Evolutionary conservation across 768 basidiomycete species (phyloP).

Genomic region (Tephrocybe rancida): DNA sequence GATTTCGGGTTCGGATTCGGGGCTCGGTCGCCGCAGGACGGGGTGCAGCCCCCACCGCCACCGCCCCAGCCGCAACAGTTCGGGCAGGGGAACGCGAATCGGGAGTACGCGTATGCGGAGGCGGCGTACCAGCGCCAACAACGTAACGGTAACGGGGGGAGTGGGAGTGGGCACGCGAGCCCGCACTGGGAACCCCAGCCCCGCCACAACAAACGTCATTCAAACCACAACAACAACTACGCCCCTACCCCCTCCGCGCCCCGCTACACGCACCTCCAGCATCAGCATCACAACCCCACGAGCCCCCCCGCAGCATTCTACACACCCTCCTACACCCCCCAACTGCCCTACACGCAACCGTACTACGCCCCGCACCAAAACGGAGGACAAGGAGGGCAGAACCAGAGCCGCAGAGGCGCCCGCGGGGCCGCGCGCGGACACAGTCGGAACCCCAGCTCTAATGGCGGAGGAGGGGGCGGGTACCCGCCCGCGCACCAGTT

Average conservation of each 20-base stretch:
- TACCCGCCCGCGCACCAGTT: conserved; percentile 30
- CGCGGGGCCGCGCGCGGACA: conserved; percentile 27
- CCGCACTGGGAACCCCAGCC: conserved; percentile 21
- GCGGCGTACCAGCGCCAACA: too few relatives aligned
- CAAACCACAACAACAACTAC: not conserved
- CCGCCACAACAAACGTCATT: not conserved
- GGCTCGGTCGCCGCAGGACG: not conserved
- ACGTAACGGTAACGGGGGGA: conserved; percentile 14
- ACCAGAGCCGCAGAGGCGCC: conserved; percentile 4
- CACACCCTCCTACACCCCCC: too few relatives aligned
- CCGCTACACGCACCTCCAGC: too few relatives aligned
- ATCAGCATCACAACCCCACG: too few relatives aligned
- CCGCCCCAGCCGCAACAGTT: too few relatives aligned
- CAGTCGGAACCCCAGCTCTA: conserved; percentile 26
- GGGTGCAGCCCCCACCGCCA: too few relatives aligned
- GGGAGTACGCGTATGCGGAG: too few relatives aligned
- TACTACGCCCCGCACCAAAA: conserved; percentile 17
- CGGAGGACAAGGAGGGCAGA: not conserved
- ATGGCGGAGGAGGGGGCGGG: conserved; percentile 33
- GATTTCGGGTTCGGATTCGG: conserved; percentile 72
- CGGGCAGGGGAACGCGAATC: too few relatives aligned
- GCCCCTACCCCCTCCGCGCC: too few relatives aligned
- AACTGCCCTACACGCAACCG: conserved; percentile 23
- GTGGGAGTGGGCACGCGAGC: not conserved
- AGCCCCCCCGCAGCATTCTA: too few relatives aligned